Conservation (phyloP, 805 yeast genomes). For the Candida orba region DNA sequence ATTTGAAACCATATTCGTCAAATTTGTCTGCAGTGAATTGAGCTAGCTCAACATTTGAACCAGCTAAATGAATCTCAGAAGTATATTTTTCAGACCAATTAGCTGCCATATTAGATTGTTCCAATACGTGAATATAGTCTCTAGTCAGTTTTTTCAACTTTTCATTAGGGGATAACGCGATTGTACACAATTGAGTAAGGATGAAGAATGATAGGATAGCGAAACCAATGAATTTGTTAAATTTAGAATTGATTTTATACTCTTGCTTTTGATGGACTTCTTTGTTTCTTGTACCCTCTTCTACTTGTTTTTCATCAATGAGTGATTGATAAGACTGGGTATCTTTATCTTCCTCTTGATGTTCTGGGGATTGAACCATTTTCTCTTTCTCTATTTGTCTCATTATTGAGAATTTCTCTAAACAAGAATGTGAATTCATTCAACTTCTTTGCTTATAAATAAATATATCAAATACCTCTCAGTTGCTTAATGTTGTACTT, state of each 20-base stretch:
- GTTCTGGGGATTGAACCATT: too few species aligned
- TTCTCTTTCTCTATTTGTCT: background rate
- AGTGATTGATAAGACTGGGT: too few species aligned
- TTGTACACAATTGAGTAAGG: background rate
- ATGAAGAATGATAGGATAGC: background rate
- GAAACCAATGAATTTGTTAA: background rate
- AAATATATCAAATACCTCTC: too few species aligned
- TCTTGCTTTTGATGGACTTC: background rate
- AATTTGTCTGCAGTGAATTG: constrained; percentile 55
- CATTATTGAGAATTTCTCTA: constrained; percentile 4
- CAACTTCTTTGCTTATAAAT: background rate
- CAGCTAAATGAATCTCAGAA: constrained; percentile 50
- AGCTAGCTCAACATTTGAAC: constrained; percentile 40
- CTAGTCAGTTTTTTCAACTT: constrained; percentile 6
- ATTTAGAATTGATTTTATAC: background rate
- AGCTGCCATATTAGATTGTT: constrained; percentile 32
- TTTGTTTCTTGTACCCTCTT: background rate
- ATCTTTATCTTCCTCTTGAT: too few species aligned
- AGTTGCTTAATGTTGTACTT: too few species aligned
- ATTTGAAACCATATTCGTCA: constrained; percentile 50
- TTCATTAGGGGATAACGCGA: background rate
- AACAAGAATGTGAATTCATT: constrained; percentile 1
- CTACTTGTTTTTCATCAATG: background rate
- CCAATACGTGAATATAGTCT: constrained; percentile 22
- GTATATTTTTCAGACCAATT: constrained; percentile 51